A percentile compares a stretch with the other conserved stretches of the same genome.
Evolutionary conservation across 805 yeast genomes (phyloP).

Genomic region (Candida sonorensis): DNA sequence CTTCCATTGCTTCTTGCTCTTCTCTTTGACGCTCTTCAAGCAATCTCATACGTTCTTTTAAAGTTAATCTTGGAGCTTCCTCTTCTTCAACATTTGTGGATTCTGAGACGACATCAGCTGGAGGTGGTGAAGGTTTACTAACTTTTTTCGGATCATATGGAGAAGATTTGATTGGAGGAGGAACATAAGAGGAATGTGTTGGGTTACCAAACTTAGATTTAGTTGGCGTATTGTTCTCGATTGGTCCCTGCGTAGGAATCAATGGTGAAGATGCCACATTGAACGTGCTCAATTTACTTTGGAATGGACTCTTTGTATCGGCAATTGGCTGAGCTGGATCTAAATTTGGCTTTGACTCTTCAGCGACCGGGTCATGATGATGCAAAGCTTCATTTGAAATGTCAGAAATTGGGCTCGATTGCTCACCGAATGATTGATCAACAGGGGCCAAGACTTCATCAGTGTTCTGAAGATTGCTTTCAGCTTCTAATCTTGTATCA

Average conservation of each 20-base stretch:
- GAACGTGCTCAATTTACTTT: slow-evolving; percentile 44
- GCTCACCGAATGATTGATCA: too few species aligned
- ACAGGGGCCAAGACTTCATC: too few species aligned
- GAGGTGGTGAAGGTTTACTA: slow-evolving; percentile 8
- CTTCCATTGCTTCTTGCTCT: slow-evolving; percentile 64
- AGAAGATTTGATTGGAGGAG: slow-evolving; percentile 29
- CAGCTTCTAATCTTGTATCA: not conserved
- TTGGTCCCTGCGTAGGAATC: slow-evolving; percentile 26
- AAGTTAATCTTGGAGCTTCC: slow-evolving; percentile 67
- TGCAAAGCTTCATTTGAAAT: too few species aligned
- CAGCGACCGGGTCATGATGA: too few species aligned
- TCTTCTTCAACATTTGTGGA: slow-evolving; percentile 33
- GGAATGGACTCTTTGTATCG: slow-evolving; percentile 27
- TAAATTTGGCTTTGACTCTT: not conserved
- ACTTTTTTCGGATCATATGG: slow-evolving; percentile 15
- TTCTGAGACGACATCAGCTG: slow-evolving; percentile 20
- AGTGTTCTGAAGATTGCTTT: not conserved
- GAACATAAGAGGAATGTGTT: slow-evolving; percentile 54
- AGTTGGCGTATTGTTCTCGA: slow-evolving; percentile 38
- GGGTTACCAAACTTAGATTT: slow-evolving; percentile 51
- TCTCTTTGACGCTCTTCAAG: slow-evolving; percentile 76
- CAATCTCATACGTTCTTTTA: slow-evolving; percentile 81
- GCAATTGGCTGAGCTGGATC: not conserved
- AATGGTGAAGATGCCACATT: slow-evolving; percentile 36
- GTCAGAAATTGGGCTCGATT: too few species aligned